Evolutionary conservation across 2,329 filamentous ascomycete species (phyloP).

Genomic region (Neopestalotiopsis sp.): DNA sequence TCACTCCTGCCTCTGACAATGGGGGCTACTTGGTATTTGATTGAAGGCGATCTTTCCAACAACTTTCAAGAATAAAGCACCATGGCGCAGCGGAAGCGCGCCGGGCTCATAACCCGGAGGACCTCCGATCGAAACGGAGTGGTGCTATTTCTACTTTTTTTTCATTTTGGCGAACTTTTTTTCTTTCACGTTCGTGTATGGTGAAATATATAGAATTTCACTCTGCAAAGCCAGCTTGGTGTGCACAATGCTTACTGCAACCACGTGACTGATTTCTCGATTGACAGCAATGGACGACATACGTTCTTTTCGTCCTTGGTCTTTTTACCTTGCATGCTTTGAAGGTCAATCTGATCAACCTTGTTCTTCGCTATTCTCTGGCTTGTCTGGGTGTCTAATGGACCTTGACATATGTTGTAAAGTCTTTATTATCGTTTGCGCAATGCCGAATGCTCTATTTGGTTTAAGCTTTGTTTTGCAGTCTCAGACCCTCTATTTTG

Average conservation of each 20-base stretch:
- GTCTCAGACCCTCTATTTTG: not conserved
- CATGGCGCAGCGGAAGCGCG: slow-evolving; percentile 42
- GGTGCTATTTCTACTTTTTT: slow-evolving; percentile 31
- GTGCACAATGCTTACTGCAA: no score
- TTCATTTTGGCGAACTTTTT: not conserved
- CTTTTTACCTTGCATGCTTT: no score
- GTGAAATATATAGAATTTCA: not conserved
- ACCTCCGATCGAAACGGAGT: slow-evolving; percentile 41
- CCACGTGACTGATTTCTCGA: no score
- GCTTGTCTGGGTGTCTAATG: no score
- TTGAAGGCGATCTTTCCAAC: not conserved
- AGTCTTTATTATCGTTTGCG: not conserved
- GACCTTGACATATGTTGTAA: no score
- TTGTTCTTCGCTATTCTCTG: no score
- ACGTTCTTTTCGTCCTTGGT: no score
- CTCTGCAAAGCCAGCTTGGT: no score
- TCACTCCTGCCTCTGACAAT: not conserved
- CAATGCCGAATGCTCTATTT: not conserved
- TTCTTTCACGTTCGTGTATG: not conserved
- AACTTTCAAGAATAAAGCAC: slow-evolving; percentile 27
- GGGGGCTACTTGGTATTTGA: not conserved
- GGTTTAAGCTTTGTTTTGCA: not conserved
- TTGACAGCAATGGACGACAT: no score
- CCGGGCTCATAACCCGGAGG: slow-evolving; percentile 45
- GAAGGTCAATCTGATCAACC: not conserved